These are phyloP conservation scores for Macrophomina phaseolina DNA, from an alignment of 2,329 filamentous ascomycete species.

Conservation along the genomic window DNA sequence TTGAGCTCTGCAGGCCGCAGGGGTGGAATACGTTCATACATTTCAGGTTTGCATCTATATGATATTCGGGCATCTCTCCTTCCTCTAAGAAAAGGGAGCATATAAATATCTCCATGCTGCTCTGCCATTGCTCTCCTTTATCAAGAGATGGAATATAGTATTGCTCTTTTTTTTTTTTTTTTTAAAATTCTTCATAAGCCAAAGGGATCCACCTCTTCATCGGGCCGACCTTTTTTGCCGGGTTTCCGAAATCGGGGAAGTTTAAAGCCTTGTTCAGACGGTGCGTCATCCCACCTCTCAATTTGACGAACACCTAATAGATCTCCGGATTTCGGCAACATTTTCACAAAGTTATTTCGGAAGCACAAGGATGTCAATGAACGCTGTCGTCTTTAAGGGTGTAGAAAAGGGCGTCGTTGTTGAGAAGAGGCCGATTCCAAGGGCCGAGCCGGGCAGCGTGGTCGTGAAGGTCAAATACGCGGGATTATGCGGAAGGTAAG, in stretches of 20 bases:
- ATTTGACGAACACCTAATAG: neutral
- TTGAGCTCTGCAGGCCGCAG: too few relatives aligned
- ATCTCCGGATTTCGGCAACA: neutral
- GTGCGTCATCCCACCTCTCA: neutral
- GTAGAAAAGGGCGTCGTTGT: conserved; percentile 71
- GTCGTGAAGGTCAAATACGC: conserved; percentile 84
- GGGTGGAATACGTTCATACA: too few relatives aligned
- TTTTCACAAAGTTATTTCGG: neutral
- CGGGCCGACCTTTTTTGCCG: neutral
- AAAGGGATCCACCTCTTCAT: neutral
- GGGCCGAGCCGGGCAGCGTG: conserved; percentile 73
- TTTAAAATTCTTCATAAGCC: neutral
- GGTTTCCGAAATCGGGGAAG: neutral
- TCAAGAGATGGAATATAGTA: too few relatives aligned
- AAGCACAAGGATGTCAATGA: conserved; percentile 61
- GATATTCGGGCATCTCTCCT: too few relatives aligned
- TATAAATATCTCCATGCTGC: too few relatives aligned
- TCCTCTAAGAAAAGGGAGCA: too few relatives aligned
- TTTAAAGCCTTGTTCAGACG: neutral
- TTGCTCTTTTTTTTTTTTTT: neutral
- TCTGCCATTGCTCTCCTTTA: too few relatives aligned
- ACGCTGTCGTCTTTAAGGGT: conserved; percentile 86
- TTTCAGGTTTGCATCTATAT: too few relatives aligned
- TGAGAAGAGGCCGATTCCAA: conserved; percentile 79
- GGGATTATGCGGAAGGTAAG: conserved; percentile 77